Conservation (phyloP, 495 filamentous ascomycete genomes). For the Penicillium angulare region DNA sequence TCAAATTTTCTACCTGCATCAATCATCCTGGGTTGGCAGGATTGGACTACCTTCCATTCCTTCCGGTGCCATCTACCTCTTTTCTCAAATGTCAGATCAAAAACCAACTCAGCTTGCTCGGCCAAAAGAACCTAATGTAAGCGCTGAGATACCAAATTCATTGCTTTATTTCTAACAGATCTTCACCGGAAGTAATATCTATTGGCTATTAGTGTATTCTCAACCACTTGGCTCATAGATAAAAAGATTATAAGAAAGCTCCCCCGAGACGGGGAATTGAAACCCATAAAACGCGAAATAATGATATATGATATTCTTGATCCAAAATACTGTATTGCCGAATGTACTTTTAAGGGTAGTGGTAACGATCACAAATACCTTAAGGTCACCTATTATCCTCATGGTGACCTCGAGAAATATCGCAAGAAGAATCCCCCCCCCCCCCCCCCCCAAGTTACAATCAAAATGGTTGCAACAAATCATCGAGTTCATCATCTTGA, state of each 20-base stretch:
- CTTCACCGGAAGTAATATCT: no score
- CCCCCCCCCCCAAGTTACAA: not conserved
- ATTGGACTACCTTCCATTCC: no score
- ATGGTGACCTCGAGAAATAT: slow-evolving; percentile 1
- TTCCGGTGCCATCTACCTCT: no score
- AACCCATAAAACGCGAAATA: not conserved
- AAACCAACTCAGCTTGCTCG: no score
- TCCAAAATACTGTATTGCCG: slow-evolving; percentile 17
- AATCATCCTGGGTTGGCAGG: no score
- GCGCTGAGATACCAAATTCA: no score
- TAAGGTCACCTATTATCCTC: slow-evolving; percentile 4
- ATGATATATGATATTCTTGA: slow-evolving; percentile 3
- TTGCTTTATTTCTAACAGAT: no score
- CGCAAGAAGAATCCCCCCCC: not conserved
- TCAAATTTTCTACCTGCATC: no score
- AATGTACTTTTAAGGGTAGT: slow-evolving; percentile 4
- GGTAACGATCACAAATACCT: not conserved
- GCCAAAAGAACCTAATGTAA: no score
- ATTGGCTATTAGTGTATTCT: no score
- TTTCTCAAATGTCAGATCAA: no score
- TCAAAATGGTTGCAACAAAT: slow-evolving; percentile 6
- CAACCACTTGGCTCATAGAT: no score
- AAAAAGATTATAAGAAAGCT: not conserved
- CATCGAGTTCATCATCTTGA: not conserved
- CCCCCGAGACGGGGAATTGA: not conserved